phyloP scores from a whole-genome alignment of 495 filamentous ascomycete species.

The Trichoderma asperelloides region DNA sequence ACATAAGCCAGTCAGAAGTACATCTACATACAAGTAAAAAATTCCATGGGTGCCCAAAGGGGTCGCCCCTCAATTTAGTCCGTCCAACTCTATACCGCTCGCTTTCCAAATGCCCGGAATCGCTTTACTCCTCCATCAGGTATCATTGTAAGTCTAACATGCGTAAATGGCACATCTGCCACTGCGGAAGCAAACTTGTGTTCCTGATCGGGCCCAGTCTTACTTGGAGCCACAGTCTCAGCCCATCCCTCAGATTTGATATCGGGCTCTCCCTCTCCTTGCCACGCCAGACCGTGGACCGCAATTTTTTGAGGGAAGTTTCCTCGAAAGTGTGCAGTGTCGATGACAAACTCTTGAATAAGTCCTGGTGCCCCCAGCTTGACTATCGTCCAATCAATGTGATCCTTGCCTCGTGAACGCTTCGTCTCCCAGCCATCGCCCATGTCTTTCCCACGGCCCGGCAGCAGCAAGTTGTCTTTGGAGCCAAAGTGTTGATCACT shows the following conservation, averaged over 20 bases:
- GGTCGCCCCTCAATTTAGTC: not conserved
- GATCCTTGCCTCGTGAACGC: constrained; percentile 62
- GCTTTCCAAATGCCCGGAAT: constrained; percentile 68
- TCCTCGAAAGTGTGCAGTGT: constrained; percentile 84
- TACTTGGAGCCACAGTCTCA: constrained; percentile 55
- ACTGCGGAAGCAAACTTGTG: constrained; percentile 55
- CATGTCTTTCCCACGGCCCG: constrained; percentile 84
- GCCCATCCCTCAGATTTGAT: constrained; percentile 60
- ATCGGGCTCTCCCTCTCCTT: constrained; percentile 42
- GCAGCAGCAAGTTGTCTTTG: constrained; percentile 73
- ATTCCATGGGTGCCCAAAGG: not conserved
- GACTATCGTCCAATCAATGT: constrained; percentile 82
- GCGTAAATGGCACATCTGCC: constrained; percentile 54
- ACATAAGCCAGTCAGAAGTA: not conserved
- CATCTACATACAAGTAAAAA: not conserved
- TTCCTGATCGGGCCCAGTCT: constrained; percentile 72
- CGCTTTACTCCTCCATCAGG: constrained; percentile 90
- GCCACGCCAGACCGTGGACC: constrained; percentile 55
- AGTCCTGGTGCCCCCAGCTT: constrained; percentile 63
- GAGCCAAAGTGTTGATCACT: constrained; percentile 84
- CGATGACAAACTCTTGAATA: constrained; percentile 65
- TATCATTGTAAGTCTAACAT: constrained; percentile 83
- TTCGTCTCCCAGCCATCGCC: constrained; percentile 93
- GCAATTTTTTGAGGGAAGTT: constrained; percentile 78
- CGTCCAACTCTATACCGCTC: constrained; percentile 28